A percentile compares a stretch with the other conserved stretches of the same genome.
Conservation (phyloP, 768 basidiomycete species). For the Saitozyma sp. region DNA sequence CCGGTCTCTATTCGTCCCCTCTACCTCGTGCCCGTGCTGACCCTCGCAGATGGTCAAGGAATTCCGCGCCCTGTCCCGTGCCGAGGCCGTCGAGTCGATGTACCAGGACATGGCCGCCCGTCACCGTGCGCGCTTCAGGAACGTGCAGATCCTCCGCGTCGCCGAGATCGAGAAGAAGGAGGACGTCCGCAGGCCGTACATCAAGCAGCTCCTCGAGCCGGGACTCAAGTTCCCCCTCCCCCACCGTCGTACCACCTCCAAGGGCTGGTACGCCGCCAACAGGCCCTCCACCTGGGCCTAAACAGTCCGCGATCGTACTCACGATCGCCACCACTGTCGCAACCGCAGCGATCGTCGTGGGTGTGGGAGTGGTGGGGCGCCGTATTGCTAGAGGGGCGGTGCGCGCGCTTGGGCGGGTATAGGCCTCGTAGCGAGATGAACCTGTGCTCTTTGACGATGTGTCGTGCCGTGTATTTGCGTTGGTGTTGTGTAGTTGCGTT, state of each 20-base stretch:
- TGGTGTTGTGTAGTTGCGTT: too few species aligned
- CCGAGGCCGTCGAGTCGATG: conserved; percentile 91
- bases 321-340: too few species aligned
- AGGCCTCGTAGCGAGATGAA: conserved; percentile 1
- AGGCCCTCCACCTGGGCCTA: conserved; percentile 34
- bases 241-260: conserved; percentile 58
- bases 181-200: conserved; percentile 93
- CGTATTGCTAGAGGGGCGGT: background rate
- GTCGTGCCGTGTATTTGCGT: too few species aligned
- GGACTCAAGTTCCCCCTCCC: conserved; percentile 96
- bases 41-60: conserved; percentile 51
- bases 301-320: background rate
- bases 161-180: conserved; percentile 90
- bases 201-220: conserved; percentile 89
- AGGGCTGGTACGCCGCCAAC: conserved; percentile 53
- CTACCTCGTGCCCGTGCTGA: conserved; percentile 4
- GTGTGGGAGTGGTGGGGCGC: background rate
- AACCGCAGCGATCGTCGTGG: too few species aligned
- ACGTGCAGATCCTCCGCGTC: conserved; percentile 96
- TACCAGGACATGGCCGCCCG: conserved; percentile 99
- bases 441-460: background rate
- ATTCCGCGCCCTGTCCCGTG: conserved; percentile 91
- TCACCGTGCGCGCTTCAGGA: conserved; percentile 98
- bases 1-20: too few species aligned
- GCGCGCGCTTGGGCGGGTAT: background rate